A percentile compares a stretch with the other conserved stretches of the same genome.
Evolutionary conservation across 139 green algal genomes (phyloP).

Genomic region (Picochlorum sp.): DNA sequence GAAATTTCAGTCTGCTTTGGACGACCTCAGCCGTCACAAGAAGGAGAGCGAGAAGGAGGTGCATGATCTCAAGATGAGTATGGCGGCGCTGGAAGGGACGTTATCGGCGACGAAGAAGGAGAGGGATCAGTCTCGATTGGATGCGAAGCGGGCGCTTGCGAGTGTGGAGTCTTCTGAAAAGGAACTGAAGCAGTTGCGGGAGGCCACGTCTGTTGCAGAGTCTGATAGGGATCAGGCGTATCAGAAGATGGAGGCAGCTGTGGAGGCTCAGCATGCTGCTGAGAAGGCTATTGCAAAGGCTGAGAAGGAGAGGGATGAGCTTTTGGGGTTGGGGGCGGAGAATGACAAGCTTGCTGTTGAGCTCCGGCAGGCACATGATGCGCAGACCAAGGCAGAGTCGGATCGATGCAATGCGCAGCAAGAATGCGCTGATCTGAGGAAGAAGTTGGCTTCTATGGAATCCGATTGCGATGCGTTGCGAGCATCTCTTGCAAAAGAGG

Average conservation of each 20-base stretch:
- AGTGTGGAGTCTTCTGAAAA: slow-evolving; percentile 3
- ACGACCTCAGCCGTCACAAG: neutral
- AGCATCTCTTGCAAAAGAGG: neutral
- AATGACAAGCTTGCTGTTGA: slow-evolving; percentile 1
- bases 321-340: neutral
- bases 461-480: neutral
- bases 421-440: neutral
- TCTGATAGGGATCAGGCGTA: slow-evolving; percentile 2
- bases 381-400: slow-evolving; percentile 7
- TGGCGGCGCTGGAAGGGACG: neutral
- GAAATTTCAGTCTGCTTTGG: slow-evolving; percentile 1
- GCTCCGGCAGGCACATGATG: slow-evolving; percentile 7
- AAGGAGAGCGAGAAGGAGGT: slow-evolving; percentile 2
- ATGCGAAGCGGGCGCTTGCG: slow-evolving; percentile 8
- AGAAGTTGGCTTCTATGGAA: neutral
- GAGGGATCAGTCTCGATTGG: slow-evolving; percentile 3
- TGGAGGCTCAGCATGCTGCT: neutral
- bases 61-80: neutral
- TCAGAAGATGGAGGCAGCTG: slow-evolving; percentile 7
- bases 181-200: neutral
- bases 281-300: neutral
- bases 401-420: neutral
- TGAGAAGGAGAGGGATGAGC: neutral
- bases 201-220: neutral
- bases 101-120: neutral